Evolutionary conservation across 2,329 filamentous ascomycete species (phyloP).

Genomic region (Orbilia quercus): DNA sequence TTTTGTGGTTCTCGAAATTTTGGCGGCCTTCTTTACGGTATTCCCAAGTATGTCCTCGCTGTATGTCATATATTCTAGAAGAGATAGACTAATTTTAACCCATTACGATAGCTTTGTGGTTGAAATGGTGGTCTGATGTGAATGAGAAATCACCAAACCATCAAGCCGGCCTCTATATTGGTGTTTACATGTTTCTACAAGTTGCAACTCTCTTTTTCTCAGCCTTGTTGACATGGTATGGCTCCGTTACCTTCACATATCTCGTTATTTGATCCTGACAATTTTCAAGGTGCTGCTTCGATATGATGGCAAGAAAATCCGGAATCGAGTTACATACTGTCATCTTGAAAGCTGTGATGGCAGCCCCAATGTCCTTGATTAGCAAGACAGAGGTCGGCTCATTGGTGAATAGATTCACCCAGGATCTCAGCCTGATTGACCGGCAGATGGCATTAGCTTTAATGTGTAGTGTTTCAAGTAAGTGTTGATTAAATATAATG

Average conservation of each 20-base stretch:
- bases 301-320: slow-evolving; percentile 34
- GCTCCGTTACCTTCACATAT: background rate
- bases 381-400: slow-evolving; percentile 64
- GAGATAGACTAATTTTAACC: slow-evolving; percentile 56
- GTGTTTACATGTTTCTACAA: slow-evolving; percentile 62
- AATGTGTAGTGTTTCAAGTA: slow-evolving; percentile 59
- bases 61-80: slow-evolving; percentile 26
- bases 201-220: slow-evolving; percentile 64
- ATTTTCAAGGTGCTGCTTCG: slow-evolving; percentile 17
- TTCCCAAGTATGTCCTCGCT: slow-evolving; percentile 59
- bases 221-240: slow-evolving; percentile 23
- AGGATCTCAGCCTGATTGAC: slow-evolving; percentile 66
- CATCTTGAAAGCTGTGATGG: slow-evolving; percentile 28
- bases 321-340: slow-evolving; percentile 38
- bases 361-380: slow-evolving; percentile 64
- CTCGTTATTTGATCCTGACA: background rate
- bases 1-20: slow-evolving; percentile 57
- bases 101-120: slow-evolving; percentile 62
- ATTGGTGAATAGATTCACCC: slow-evolving; percentile 65
- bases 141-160: slow-evolving; percentile 57
- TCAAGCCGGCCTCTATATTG: slow-evolving; percentile 63
- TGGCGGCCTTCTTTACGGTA: slow-evolving; percentile 58
- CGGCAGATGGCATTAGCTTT: slow-evolving; percentile 64
- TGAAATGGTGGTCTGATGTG: slow-evolving; percentile 63
- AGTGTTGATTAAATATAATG: too few species aligned